phyloP scores from a whole-genome alignment of 2,329 filamentous ascomycete species.

The Trichophyton benhamiae region DNA sequence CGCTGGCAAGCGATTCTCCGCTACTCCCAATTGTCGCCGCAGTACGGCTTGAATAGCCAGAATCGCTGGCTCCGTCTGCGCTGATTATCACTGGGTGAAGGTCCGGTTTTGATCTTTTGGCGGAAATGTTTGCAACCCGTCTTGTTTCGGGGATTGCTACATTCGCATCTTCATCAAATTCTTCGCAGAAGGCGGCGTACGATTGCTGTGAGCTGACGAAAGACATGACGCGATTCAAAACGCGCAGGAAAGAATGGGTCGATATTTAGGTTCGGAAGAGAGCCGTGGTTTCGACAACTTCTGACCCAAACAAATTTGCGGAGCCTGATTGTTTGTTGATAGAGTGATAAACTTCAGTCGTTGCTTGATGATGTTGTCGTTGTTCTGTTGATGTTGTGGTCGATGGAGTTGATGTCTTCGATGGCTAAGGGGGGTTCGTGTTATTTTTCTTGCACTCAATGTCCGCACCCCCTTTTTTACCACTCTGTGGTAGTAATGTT shows the following conservation, averaged over 20 bases:
- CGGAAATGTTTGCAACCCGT: conserved; percentile 40
- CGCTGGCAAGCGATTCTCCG: conserved; percentile 40
- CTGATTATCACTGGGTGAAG: conserved; percentile 23
- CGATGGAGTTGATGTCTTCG: background rate
- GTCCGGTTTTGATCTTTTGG: conserved; percentile 37
- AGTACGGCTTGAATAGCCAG: conserved; percentile 50
- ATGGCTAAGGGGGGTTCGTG: background rate
- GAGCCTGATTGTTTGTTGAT: background rate
- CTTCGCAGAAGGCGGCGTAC: conserved; percentile 36
- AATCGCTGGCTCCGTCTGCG: conserved; percentile 44
- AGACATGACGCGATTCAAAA: conserved; percentile 23
- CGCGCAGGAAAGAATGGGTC: conserved; percentile 4
- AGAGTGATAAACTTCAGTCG: background rate
- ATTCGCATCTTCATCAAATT: conserved; percentile 36
- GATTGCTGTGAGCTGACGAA: conserved; percentile 20
- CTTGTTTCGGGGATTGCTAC: conserved; percentile 35
- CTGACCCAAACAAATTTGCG: conserved; percentile 7
- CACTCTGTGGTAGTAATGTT: background rate
- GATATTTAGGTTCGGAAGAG: conserved; percentile 11
- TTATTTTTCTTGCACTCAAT: background rate
- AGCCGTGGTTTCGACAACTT: conserved; percentile 11
- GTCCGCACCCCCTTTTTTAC: background rate
- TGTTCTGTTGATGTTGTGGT: background rate
- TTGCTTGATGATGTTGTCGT: background rate
- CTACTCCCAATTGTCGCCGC: conserved; percentile 41